Evolutionary conservation across 305 asterid genomes (phyloP), one percentile per base, ranked within the genome.

Genomic region (Rubia balearica): DNA sequence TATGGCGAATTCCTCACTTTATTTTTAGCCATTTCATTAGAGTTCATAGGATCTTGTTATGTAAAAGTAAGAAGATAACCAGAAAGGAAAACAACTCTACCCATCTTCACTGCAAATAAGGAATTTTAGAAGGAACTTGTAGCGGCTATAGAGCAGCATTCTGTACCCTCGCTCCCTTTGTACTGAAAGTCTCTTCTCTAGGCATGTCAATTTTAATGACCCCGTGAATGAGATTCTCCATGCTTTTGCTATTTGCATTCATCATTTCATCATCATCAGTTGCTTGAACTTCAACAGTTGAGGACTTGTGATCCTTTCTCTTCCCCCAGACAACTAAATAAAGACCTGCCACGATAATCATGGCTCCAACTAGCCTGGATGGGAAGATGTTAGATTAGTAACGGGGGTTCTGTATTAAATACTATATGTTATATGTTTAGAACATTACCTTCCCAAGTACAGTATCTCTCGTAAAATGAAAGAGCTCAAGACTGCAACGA

Each of bases 251-350:
- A 8, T 71, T 79, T 66, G 40, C 46, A 36, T 68, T 72, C 27
- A 16, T 27, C 21, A n/a, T 66, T 71, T 86, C 80, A 68, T 79
- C 81, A 2, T 81, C 80, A 5, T 81, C 79, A 11, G 86, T 43
- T 62, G 68, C 77, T 77, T 74, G 64, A 21, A 67, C 83, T 73
- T 75, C 82, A 1, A 40, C 38, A 16, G 71, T 43, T 56, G 81
- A 70, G 33, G 87, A 36, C 55, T 80, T 71, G 63, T 88, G 80
- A 75, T 94, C 99, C 0, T 88, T 83, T 70, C 85, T 79, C 76
- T 94, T 94, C 46, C 96, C 93, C 96, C 96, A 94, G n/a, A 91
- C 95, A 57, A 94, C 99, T 24, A 89, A 83, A 67, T 94, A 91
- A 66, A 91, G 96, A 16, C 98, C 96, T 4, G 83, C 27, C 60